phyloP scores from a whole-genome alignment of 495 filamentous ascomycete genomes.

The Thozetella sp. region DNA sequence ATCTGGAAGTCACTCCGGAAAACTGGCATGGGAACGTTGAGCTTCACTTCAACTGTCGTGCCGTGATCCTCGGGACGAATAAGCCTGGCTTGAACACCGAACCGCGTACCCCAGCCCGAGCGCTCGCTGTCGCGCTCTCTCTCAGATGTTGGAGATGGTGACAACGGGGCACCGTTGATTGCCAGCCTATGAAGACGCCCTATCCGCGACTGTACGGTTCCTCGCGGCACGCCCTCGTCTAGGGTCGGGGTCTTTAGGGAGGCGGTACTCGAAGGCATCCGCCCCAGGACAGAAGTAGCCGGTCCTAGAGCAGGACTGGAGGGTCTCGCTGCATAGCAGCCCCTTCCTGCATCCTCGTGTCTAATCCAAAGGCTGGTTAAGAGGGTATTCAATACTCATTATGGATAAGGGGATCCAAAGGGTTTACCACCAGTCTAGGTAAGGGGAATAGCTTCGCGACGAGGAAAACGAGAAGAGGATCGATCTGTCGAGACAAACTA shows the following conservation, averaged over 20 bases:
- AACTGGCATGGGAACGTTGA: neutral
- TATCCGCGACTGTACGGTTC: constrained; percentile 19
- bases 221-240: constrained; percentile 13
- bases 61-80: neutral
- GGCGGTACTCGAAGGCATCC: neutral
- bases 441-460: too few species aligned
- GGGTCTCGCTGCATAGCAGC: too few species aligned
- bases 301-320: too few species aligned
- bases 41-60: neutral
- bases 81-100: neutral
- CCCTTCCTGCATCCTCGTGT: too few species aligned
- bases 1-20: neutral
- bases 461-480: too few species aligned
- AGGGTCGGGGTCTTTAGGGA: constrained; percentile 6
- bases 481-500: too few species aligned
- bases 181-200: constrained; percentile 17
- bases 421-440: too few species aligned
- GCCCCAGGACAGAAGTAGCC: neutral
- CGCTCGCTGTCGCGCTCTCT: neutral
- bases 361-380: too few species aligned
- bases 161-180: neutral
- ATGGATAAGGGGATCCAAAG: neutral
- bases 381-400: neutral
- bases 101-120: neutral
- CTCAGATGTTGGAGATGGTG: neutral